Evolutionary conservation across 2,329 filamentous ascomycete genomes (phyloP).

Genomic region (Fusarium lateritium): DNA sequence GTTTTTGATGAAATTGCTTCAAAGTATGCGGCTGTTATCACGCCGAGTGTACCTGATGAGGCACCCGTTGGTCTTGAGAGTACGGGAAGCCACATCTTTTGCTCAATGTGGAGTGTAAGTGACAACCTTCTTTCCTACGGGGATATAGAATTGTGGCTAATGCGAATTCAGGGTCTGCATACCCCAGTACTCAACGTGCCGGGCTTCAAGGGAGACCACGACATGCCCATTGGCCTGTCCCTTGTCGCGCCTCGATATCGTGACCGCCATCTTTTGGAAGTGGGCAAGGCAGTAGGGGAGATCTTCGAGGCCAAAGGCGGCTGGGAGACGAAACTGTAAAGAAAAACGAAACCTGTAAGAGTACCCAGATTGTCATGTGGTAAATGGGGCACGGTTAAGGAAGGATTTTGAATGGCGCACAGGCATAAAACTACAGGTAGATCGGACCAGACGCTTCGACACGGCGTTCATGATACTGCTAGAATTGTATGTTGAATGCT

Average conservation of each 20-base stretch:
- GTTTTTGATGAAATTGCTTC: constrained; percentile 67
- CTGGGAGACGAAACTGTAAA: constrained; percentile 44
- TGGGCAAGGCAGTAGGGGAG: constrained; percentile 56
- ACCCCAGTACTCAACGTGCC: constrained; percentile 75
- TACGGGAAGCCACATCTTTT: constrained; percentile 71
- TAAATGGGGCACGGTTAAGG: background rate
- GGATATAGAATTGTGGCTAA: constrained; percentile 8
- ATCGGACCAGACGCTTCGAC: background rate
- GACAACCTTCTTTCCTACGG: background rate
- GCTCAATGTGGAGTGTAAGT: constrained; percentile 67
- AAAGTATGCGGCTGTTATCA: constrained; percentile 70
- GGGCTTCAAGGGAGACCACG: constrained; percentile 68
- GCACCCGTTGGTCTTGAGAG: constrained; percentile 67
- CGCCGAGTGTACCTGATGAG: constrained; percentile 72
- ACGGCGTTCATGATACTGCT: constrained; percentile 1
- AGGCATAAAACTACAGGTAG: constrained; percentile 10
- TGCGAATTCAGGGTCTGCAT: constrained; percentile 62
- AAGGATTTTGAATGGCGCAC: constrained; percentile 10
- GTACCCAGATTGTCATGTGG: constrained; percentile 8
- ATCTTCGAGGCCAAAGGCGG: constrained; percentile 54
- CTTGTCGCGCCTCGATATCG: constrained; percentile 64
- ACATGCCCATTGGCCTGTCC: constrained; percentile 72
- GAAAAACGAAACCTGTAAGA: background rate
- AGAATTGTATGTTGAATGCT: constrained; percentile 33
- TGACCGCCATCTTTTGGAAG: constrained; percentile 61